Base-by-base conservation (phyloP, 345 rosid genomes). In the Microcos paniculata region DNA sequence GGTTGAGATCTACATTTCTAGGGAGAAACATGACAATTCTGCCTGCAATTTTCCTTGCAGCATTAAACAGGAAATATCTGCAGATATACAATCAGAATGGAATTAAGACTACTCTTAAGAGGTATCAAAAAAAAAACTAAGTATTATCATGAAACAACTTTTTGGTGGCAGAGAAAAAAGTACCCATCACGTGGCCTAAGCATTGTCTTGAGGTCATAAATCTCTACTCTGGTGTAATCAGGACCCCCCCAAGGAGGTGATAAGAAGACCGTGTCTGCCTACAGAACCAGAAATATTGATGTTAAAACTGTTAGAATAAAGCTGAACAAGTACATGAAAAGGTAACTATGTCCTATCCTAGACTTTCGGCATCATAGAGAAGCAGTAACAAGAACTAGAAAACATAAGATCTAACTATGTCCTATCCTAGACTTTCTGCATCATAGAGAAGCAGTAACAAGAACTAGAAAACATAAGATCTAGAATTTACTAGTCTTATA, bases 231-330 rank as follows among this genome's bases (percentile, higher is more conserved):
- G 26, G 84, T 62, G 77, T 96, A 96, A 76, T 87, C 90, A 80
- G 98, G 99, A 52, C 98, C 98, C 6, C 99, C 99, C 97, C 99
- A 93, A 9, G 99, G 97, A 77, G 98, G 98, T 40, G 99, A 96
- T 77, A 96, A 79, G 85, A 93, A 96, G 65, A 90, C 91, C 1
- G 90, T 86, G 57, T 85, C 92, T 23, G 94, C 96, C 99, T 93
- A 87, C 74, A 77, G 76, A 72, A 70, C 31, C 51, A 62, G 65
- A 70, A 35, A 70, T 46, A 65, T 67, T 51, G 49, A 67, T 35
- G 49, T 42, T 5, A 40, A 52, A 63, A 66, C 74, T 24, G 64
- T 57, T 72, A 56, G 23, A 58, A 46, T 12, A 21, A 16, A 61
- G 45, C 24, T 38, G 6, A 40, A 70, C 21, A 24, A 21, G 58